Evolutionary conservation across 805 yeast species (phyloP), one percentile per base, ranked within the genome.

Genomic region (Nakazawaea wickerhamii): DNA sequence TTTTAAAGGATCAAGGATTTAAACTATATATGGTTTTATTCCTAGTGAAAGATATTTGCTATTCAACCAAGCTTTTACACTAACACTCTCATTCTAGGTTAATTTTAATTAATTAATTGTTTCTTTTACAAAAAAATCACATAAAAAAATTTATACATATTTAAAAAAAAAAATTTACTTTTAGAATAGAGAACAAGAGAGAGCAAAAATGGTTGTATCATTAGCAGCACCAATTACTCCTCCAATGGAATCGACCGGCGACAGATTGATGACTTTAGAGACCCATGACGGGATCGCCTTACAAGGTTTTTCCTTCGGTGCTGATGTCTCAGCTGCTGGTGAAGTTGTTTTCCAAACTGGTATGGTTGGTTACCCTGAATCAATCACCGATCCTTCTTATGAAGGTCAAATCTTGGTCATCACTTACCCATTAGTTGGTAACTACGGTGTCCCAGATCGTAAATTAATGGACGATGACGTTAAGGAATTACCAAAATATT

Each of bases 311-410:
- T 91, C 98, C 17, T 93, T 93, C 58, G 99, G 99, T 73, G 96
- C 98, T 43, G 82, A 82, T 49, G 78, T 73, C 47, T 64, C 95
- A 20, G 79, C 81, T 44, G 95, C 98, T 44, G 99, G 99, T 75
- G 99, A 93, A 70, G 79, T 95, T 56, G 99, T 93, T 48, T 93
- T 93, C 79, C 98, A 95, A 68, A 93, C 99, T 50, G 98, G 99
- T 72, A 90, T 93, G 96, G 98, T 93, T 54, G 99, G 99, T 49
- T 93, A 93, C 64, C 99, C 98, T 32, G 99, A 93, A 67, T 81
- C 97, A 41, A 79, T 93, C 64, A 89, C 99, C 31, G 99, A 93
- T 67, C 99, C 99, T 48, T 93, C 98, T 35, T 93, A 93, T 67
- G 90, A 86, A 60, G 99, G 99, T 50, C 99, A 93, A 69, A 91